These are phyloP conservation scores for Aureobasidium pullulans DNA, from an alignment of 2,329 filamentous ascomycete genomes.

Conservation along the genomic window DNA sequence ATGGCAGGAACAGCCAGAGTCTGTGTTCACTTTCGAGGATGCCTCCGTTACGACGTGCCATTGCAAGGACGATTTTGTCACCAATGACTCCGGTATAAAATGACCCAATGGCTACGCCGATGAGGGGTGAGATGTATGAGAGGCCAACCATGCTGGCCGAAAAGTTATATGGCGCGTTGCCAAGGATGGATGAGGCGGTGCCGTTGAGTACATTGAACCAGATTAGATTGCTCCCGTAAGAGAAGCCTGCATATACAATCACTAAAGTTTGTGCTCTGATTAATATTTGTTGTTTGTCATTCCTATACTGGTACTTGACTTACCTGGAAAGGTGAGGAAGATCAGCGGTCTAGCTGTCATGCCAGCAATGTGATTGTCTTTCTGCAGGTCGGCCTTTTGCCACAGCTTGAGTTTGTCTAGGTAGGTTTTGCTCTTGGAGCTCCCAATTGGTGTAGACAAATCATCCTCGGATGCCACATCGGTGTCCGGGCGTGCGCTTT, in stretches of 20 bases:
- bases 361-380: constrained; percentile 23
- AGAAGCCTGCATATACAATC: constrained; percentile 30
- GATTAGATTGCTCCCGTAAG: constrained; percentile 32
- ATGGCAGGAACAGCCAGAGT: constrained; percentile 33
- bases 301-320: constrained; percentile 13
- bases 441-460: background rate
- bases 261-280: constrained; percentile 8
- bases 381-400: constrained; percentile 24
- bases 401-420: constrained; percentile 17
- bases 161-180: constrained; percentile 32
- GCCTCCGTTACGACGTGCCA: constrained; percentile 32
- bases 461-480: background rate
- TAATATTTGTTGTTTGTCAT: too few species aligned
- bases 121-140: constrained; percentile 29
- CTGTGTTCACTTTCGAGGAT: constrained; percentile 35
- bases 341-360: constrained; percentile 24
- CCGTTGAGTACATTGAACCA: constrained; percentile 40
- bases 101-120: constrained; percentile 30
- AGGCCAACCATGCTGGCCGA: constrained; percentile 32
- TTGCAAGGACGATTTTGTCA: constrained; percentile 27
- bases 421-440: too few species aligned
- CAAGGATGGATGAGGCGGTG: constrained; percentile 34
- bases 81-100: constrained; percentile 31
- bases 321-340: constrained; percentile 30
- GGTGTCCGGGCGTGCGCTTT: background rate